phyloP scores from a whole-genome alignment of 495 filamentous ascomycete species.

The Endocarpon pusillum region DNA sequence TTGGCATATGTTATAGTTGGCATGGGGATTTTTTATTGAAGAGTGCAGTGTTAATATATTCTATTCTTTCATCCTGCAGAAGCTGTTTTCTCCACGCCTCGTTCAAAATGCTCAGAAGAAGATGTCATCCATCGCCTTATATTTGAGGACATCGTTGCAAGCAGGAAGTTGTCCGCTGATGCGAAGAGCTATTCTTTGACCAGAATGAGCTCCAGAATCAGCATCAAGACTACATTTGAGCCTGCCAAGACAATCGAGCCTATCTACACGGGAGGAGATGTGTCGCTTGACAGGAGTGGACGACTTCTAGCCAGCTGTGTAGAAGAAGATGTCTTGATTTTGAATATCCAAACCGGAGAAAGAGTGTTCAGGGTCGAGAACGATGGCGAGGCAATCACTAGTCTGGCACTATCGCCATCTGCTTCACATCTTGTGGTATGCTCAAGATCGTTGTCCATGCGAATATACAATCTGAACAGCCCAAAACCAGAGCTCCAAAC shows the following conservation, averaged over 20 bases:
- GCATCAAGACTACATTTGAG: conserved; percentile 73
- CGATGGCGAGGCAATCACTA: conserved; percentile 84
- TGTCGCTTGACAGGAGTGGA: conserved; percentile 66
- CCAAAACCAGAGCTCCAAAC: conserved; percentile 48
- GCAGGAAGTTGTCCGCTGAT: no score
- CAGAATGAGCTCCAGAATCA: conserved; percentile 28
- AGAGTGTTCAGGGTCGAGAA: conserved; percentile 80
- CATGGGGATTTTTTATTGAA: no score
- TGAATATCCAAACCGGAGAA: conserved; percentile 66
- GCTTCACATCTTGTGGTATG: conserved; percentile 77
- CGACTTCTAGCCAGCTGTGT: conserved; percentile 71
- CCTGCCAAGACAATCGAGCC: conserved; percentile 66
- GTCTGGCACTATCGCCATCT: conserved; percentile 71
- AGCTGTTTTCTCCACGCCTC: neutral
- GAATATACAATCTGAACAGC: conserved; percentile 64
- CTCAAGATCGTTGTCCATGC: conserved; percentile 87
- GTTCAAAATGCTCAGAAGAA: no score
- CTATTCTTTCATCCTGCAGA: no score
- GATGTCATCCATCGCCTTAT: no score
- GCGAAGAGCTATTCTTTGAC: conserved; percentile 1
- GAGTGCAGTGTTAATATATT: no score
- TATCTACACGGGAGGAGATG: conserved; percentile 81
- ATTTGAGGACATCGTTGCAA: no score
- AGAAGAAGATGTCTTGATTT: conserved; percentile 76
- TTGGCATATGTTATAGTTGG: no score